Evolutionary conservation across 805 yeast species (phyloP), one percentile per base, ranked within the genome.

Genomic region (fission yeast (Schizosaccharomyces pombe)): DNA sequence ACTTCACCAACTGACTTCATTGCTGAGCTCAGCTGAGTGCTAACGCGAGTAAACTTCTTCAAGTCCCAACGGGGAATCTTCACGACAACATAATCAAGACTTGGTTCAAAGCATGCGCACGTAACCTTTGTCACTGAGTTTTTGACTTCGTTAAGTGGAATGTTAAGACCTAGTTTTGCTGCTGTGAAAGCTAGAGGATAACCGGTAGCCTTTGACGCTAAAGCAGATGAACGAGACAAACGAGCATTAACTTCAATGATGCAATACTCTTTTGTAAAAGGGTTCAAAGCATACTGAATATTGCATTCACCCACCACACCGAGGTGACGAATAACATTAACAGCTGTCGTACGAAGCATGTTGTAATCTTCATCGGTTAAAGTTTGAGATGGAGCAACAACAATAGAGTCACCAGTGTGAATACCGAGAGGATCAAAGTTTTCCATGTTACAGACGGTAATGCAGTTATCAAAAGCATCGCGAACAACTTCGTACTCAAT

Each of bases 221-320:
- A 76, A 47, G 98, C 98, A 34, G 96, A 87, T 31, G 97, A 91
- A 65, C 98, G 80, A 47, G 96, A 87, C 62, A 89, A 75, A 69
- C 98, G 80, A 47, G 98, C 98, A 66, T 89, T 89, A 59, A 89
- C 98, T 71, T 89, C 98, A 64, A 89, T 91, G 58, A 89, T 94
- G 67, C 97, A 79, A 74, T 82, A 89, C 65, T 89, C 97, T 62
- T 85, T 76, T 33, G 95, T 93, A 68, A 86, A 91, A 47, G 98
- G 95, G 66, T 87, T 94, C 61, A 89, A 75, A 55, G 96, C 94
- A 66, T 89, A 89, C 70, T 89, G 98, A 58, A 89, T 94, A 68
- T 89, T 89, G 77, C 98, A 89, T 72, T 89, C 98, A 69, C 98
- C 98, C 62, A 89, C 95, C 60, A 89, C 98, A 67, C 98, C 98